Conservation (phyloP, 352 stramenopile species). For the Phytopythium ostracodes region DNA sequence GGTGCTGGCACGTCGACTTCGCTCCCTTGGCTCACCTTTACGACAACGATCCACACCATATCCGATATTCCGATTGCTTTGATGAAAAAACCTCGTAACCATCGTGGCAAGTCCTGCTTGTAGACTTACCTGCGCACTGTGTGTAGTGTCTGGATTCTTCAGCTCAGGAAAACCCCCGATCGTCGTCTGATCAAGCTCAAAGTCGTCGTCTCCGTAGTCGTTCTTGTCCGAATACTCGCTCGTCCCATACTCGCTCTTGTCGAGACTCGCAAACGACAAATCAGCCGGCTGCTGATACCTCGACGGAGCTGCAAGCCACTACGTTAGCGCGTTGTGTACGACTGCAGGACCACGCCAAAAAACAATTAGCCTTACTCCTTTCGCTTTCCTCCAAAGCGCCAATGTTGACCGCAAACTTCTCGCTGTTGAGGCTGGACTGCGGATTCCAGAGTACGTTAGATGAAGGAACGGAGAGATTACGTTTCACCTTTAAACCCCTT, state of each 20-base stretch:
- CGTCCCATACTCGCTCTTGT: slow-evolving; percentile 16
- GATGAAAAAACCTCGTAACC: too few species aligned
- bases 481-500: neutral
- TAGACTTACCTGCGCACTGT: neutral
- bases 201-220: slow-evolving; percentile 57
- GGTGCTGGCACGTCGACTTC: neutral
- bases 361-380: slow-evolving; percentile 19
- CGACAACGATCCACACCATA: too few species aligned
- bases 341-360: neutral
- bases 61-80: neutral
- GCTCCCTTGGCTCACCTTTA: neutral
- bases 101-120: too few species aligned
- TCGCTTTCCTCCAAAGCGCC: slow-evolving; percentile 49
- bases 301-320: slow-evolving; percentile 20
- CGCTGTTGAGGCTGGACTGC: slow-evolving; percentile 69
- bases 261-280: slow-evolving; percentile 9
- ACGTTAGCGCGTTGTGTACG: neutral
- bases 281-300: slow-evolving; percentile 31
- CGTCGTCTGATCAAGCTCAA: slow-evolving; percentile 59
- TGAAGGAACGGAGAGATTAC: neutral
- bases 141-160: neutral
- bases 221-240: slow-evolving; percentile 23
- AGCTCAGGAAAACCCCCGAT: slow-evolving; percentile 8
- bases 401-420: slow-evolving; percentile 69
- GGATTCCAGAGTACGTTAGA: neutral